phyloP scores from a whole-genome alignment of 2,329 filamentous ascomycete species.

The Colletotrichum tofieldiae region DNA sequence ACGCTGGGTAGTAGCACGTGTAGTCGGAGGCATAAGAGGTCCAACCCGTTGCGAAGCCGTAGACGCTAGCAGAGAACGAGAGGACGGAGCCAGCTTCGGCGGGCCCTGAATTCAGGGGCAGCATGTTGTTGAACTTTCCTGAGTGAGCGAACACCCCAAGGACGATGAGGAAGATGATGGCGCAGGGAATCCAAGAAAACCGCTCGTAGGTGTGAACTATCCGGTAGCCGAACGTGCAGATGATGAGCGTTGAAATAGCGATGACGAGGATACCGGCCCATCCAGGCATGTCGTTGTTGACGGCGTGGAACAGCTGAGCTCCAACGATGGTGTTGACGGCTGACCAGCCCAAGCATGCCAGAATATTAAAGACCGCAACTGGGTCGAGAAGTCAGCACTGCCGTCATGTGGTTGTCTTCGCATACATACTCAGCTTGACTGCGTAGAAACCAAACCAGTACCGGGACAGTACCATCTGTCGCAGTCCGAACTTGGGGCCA shows the following conservation, averaged over 20 bases:
- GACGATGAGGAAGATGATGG: constrained; percentile 81
- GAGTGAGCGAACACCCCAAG: constrained; percentile 78
- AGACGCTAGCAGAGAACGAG: constrained; percentile 77
- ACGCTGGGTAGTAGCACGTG: constrained; percentile 82
- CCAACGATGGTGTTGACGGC: constrained; percentile 86
- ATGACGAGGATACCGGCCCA: constrained; percentile 84
- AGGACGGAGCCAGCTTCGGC: constrained; percentile 75
- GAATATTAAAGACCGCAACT: constrained; percentile 79
- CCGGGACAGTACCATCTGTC: constrained; percentile 85
- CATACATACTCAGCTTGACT: constrained; percentile 75
- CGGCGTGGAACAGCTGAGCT: constrained; percentile 82
- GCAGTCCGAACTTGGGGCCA: constrained; percentile 80
- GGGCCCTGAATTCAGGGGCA: constrained; percentile 71
- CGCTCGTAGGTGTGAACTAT: constrained; percentile 84
- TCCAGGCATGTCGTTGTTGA: constrained; percentile 79
- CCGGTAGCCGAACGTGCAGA: constrained; percentile 84
- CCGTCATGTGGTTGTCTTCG: not conserved
- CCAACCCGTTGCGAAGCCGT: constrained; percentile 82
- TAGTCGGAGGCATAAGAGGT: constrained; percentile 83
- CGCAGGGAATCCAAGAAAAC: constrained; percentile 81
- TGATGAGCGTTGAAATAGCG: constrained; percentile 77
- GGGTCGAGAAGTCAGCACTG: constrained; percentile 30
- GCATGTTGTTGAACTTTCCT: constrained; percentile 72
- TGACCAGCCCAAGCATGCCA: constrained; percentile 83
- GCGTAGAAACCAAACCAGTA: constrained; percentile 83